Evolutionary conservation across 2,329 filamentous ascomycete species (phyloP), one percentile per base, ranked within the genome.

Genomic region (Penicillium hordei): DNA sequence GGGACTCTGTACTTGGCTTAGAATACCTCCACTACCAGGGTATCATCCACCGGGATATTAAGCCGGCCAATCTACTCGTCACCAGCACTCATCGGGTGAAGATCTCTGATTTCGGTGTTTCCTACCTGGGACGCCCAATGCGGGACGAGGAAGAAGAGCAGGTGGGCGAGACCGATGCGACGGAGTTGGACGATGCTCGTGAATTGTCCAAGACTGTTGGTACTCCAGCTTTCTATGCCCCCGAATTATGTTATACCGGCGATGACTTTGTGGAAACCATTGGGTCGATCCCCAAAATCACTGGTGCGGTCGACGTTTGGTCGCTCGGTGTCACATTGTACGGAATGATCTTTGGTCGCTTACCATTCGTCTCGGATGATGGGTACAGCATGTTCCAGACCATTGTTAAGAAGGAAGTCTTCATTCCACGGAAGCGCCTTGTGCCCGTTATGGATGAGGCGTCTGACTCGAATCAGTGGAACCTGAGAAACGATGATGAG

Each of bases 191-290:
- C 66, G 91, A 97, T 71, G 93, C 96, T 61, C 86, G 96, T 59
- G 94, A 97, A 72, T 81, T 99, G n/a, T 93, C 94, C 59, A 97
- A 97, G 80, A 97, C 94, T 1, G 94, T 97, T 6, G 94, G 94
- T 52, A 99, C 94, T 0, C 94, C 94, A 6, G 94, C 93, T 1
- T 99, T 99, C 76, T 99, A 97, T 71, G 94, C 94, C 1, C 94
- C 94, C 4, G 94, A 99, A 74, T 82, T 99, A 38, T 99, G 94
- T 77, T 94, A 93, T 72, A 95, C 91, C 1, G 92, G 94, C 61
- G 76, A 87, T 25, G 87, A 86, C 60, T 81, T 79, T 54, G 72
- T 76, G 46, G 69, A 75, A 68, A 74, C 76, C 66, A 86, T 83
- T 69, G 89, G 83, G 68, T 70, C 68, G 8, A 64, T 74, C 1